Evolutionary conservation across 2,329 filamentous ascomycete species (phyloP).

Genomic region (Xylariaceae sp.): DNA sequence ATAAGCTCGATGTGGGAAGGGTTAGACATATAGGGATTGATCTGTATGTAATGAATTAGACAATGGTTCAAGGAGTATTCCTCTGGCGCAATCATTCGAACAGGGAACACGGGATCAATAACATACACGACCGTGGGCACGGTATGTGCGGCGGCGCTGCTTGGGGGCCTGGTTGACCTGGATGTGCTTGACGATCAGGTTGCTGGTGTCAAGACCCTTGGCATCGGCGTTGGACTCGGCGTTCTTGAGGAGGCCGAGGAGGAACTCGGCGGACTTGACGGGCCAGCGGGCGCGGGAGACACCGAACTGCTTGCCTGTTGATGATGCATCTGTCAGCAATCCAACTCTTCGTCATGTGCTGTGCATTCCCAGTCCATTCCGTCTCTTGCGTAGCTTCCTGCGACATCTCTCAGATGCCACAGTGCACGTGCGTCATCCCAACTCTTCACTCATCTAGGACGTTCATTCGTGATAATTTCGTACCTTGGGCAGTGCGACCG

Average conservation of each 20-base stretch:
- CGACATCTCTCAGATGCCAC: too few species aligned
- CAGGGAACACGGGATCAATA: conserved; percentile 8
- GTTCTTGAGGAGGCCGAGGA: conserved; percentile 95
- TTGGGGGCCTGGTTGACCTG: conserved; percentile 99
- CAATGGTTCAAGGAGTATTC: background rate
- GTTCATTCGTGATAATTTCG: conserved; percentile 39
- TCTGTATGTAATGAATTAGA: conserved; percentile 50
- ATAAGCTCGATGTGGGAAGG: conserved; percentile 99
- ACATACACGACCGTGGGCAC: conserved; percentile 99
- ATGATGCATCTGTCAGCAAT: conserved; percentile 18
- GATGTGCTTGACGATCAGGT: conserved; percentile 99
- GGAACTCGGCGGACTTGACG: conserved; percentile 97
- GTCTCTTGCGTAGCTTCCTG: background rate
- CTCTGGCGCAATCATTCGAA: background rate
- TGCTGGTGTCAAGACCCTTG: conserved; percentile 95
- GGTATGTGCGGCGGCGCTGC: conserved; percentile 98
- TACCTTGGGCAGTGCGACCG: conserved; percentile 97
- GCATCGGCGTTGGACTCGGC: conserved; percentile 94
- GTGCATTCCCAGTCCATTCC: background rate
- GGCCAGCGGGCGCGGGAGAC: conserved; percentile 98
- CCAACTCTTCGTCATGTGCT: background rate
- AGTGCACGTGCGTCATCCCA: too few species aligned
- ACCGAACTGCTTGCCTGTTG: conserved; percentile 94
- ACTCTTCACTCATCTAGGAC: too few species aligned
- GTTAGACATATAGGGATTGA: conserved; percentile 99